Evolutionary conservation across 108 stramenopile species (phyloP).

Genomic region (Nitzschia putrida): DNA sequence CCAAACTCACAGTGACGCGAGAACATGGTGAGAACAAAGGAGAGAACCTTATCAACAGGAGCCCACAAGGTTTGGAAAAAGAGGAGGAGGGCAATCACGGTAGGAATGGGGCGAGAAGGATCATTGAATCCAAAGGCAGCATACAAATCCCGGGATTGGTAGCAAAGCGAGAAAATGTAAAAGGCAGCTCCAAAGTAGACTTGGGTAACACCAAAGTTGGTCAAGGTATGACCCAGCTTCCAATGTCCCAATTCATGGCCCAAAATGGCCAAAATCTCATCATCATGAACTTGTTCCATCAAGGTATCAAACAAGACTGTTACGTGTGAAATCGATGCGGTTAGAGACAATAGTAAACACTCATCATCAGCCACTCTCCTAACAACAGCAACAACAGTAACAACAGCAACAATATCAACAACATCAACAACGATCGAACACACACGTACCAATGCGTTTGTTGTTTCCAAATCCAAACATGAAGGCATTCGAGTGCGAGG

Average conservation of each 20-base stretch:
- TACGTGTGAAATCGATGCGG: background rate
- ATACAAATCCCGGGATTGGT: conserved; percentile 69
- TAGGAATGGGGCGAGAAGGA: conserved; percentile 63
- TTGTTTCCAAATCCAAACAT: conserved; percentile 98
- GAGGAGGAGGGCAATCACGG: conserved; percentile 89
- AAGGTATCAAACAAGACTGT: conserved; percentile 97
- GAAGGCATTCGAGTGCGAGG: conserved; percentile 97
- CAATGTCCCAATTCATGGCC: conserved; percentile 95
- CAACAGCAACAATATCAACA: too few relatives aligned
- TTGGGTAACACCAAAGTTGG: conserved; percentile 90
- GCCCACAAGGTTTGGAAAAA: conserved; percentile 94
- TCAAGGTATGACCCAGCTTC: conserved; percentile 95
- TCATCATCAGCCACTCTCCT: too few relatives aligned
- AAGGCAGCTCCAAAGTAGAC: conserved; percentile 90
- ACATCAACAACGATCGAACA: background rate
- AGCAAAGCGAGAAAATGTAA: conserved; percentile 87
- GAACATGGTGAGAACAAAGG: conserved; percentile 85
- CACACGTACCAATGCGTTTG: conserved; percentile 88
- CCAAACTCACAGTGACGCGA: conserved; percentile 90
- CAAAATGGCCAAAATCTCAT: conserved; percentile 94
- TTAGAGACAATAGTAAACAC: background rate
- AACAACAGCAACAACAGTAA: background rate
- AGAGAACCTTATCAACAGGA: conserved; percentile 94
- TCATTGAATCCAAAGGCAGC: conserved; percentile 94
- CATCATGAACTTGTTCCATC: conserved; percentile 76